phyloP scores from a whole-genome alignment of 331 rosid genomes.

The Rosa hybrid region DNA sequence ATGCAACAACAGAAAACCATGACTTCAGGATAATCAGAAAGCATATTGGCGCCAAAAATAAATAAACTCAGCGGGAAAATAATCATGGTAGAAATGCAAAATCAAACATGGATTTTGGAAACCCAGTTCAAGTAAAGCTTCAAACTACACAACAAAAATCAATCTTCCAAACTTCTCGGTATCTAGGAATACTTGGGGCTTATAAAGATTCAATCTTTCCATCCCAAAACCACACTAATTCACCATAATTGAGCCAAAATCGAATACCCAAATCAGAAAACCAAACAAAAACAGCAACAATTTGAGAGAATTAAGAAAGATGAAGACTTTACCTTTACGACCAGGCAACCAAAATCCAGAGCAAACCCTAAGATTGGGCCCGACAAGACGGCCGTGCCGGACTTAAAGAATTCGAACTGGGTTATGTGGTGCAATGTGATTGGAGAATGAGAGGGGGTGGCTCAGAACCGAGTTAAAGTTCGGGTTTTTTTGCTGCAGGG shows the following conservation, averaged over 20 bases:
- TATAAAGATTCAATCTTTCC: neutral
- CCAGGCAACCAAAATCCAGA: neutral
- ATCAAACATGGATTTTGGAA: neutral
- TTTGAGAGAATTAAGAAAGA: neutral
- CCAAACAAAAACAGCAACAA: neutral
- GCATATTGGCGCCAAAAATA: neutral
- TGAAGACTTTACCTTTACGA: slow-evolving; percentile 16
- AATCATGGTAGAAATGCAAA: neutral
- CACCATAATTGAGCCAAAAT: neutral
- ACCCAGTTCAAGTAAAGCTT: neutral
- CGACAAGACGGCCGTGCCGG: neutral
- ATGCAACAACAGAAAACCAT: neutral
- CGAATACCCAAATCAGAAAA: neutral
- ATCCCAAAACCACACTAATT: neutral
- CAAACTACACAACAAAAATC: slow-evolving; percentile 2
- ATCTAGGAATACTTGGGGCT: neutral
- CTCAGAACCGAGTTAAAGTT: neutral
- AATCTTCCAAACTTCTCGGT: neutral
- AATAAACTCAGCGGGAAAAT: neutral
- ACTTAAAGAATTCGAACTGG: neutral
- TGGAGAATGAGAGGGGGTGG: slow-evolving; percentile 1
- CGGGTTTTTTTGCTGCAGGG: slow-evolving; percentile 8
- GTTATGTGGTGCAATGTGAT: slow-evolving; percentile 16
- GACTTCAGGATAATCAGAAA: neutral
- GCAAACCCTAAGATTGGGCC: slow-evolving; percentile 5